Percentiles rank a stretch among this genome's conserved stretches.
These are phyloP conservation scores for Batkoa obscura DNA, from an alignment of 371 early-diverging fungal genomes.

Conservation along the genomic window DNA sequence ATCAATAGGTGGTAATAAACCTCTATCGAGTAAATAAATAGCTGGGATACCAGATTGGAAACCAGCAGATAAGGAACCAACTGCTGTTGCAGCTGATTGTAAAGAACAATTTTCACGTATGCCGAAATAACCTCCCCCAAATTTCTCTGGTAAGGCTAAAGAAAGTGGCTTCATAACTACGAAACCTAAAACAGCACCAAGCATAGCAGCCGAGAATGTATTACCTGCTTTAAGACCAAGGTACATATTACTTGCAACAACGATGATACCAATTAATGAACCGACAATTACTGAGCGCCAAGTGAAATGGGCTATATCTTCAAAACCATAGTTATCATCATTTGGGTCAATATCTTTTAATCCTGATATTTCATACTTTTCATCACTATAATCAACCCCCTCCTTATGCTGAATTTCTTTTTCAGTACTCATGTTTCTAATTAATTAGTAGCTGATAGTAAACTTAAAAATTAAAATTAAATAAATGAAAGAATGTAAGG, in stretches of 20 bases:
- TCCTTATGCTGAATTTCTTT: too few relatives aligned
- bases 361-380: too few relatives aligned
- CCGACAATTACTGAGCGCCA: constrained; percentile 22
- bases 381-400: too few relatives aligned
- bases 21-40: constrained; percentile 37
- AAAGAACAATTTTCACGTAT: constrained; percentile 46
- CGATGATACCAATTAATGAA: constrained; percentile 20
- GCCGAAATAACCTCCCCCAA: constrained; percentile 42
- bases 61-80: constrained; percentile 46
- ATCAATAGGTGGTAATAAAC: constrained; percentile 21
- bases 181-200: constrained; percentile 49
- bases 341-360: too few relatives aligned
- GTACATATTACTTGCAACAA: constrained; percentile 28
- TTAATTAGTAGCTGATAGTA: too few relatives aligned
- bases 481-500: too few relatives aligned
- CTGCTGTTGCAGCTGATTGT: constrained; percentile 46
- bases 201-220: constrained; percentile 28
- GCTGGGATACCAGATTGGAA: constrained; percentile 52
- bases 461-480: too few relatives aligned
- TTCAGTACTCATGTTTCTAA: too few relatives aligned
- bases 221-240: constrained; percentile 24
- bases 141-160: constrained; percentile 15
- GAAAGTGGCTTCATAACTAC: constrained; percentile 40
- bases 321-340: too few relatives aligned
- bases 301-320: background rate